These are phyloP conservation scores for Hansfordia pulvinata DNA, from an alignment of 2,329 filamentous ascomycete genomes.

Conservation along the genomic window DNA sequence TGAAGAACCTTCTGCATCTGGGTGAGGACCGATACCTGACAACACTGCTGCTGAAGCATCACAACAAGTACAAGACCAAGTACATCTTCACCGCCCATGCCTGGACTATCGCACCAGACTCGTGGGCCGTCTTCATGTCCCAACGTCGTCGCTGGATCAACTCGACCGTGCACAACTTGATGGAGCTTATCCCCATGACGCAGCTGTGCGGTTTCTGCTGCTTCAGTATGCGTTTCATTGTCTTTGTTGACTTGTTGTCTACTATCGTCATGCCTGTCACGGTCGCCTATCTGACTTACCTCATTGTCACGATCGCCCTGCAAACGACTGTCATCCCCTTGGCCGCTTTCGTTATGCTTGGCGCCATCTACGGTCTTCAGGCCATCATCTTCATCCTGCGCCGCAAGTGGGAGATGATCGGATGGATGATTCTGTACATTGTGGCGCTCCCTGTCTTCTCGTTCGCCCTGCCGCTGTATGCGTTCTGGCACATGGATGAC, in stretches of 20 bases:
- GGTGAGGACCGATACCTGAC: constrained; percentile 97
- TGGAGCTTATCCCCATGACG: constrained; percentile 84
- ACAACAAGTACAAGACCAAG: constrained; percentile 95
- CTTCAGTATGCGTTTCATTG: constrained; percentile 98
- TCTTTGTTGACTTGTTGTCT: constrained; percentile 85
- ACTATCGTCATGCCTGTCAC: constrained; percentile 89
- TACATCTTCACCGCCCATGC: constrained; percentile 86
- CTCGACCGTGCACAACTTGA: constrained; percentile 94
- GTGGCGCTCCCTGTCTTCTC: constrained; percentile 84
- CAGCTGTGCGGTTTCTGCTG: constrained; percentile 99
- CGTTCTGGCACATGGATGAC: constrained; percentile 99
- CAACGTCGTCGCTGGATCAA: constrained; percentile 99
- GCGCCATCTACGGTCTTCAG: constrained; percentile 93
- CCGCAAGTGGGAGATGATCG: constrained; percentile 98
- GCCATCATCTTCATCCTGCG: constrained; percentile 93
- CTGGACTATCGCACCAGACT: constrained; percentile 94
- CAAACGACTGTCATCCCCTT: constrained; percentile 57
- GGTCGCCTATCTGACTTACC: constrained; percentile 77
- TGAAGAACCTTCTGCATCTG: constrained; percentile 94
- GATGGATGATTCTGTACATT: constrained; percentile 97
- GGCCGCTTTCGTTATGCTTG: constrained; percentile 81
- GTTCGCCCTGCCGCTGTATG: constrained; percentile 78
- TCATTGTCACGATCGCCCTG: constrained; percentile 60
- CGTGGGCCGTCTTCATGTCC: constrained; percentile 87
- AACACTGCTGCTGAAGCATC: constrained; percentile 82